Percentiles rank a stretch among this genome's conserved stretches.
These are phyloP conservation scores for Heimioporus sp. DNA, from an alignment of 768 basidiomycete genomes.

Conservation along the genomic window DNA sequence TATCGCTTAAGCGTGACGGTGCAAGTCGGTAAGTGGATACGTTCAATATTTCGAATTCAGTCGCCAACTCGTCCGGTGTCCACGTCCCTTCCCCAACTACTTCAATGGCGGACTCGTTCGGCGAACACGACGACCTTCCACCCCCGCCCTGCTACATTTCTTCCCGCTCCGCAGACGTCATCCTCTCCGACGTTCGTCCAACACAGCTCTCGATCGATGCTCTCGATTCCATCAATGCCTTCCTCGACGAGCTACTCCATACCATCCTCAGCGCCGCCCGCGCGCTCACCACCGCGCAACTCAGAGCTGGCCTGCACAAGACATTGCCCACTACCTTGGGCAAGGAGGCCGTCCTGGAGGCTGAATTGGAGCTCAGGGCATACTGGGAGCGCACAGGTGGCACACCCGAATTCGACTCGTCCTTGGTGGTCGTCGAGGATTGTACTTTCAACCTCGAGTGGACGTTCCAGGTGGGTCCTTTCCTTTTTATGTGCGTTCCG, in stretches of 20 bases:
- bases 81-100: constrained; percentile 2
- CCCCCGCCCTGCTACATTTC: constrained; percentile 76
- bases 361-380: constrained; percentile 87
- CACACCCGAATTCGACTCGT: constrained; percentile 27
- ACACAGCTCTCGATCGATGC: constrained; percentile 79
- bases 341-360: constrained; percentile 90
- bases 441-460: constrained; percentile 68
- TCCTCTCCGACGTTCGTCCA: constrained; percentile 91
- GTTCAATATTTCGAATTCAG: constrained; percentile 3
- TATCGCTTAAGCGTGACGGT: constrained; percentile 20
- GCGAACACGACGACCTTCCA: constrained; percentile 31
- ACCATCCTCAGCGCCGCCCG: constrained; percentile 63
- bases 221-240: constrained; percentile 73
- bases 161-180: constrained; percentile 80
- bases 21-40: constrained; percentile 3
- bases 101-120: constrained; percentile 45
- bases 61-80: neutral
- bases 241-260: constrained; percentile 83
- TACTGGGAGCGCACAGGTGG: constrained; percentile 76
- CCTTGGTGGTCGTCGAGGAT: constrained; percentile 41
- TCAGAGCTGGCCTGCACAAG: constrained; percentile 69
- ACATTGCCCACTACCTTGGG: constrained; percentile 79
- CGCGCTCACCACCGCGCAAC: constrained; percentile 69
- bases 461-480: constrained; percentile 62
- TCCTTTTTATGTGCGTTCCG: neutral